A percentile compares a stretch with the other conserved stretches of the same genome.
Conservation (phyloP, 768 basidiomycete genomes). For the Lentinula sp. region DNA sequence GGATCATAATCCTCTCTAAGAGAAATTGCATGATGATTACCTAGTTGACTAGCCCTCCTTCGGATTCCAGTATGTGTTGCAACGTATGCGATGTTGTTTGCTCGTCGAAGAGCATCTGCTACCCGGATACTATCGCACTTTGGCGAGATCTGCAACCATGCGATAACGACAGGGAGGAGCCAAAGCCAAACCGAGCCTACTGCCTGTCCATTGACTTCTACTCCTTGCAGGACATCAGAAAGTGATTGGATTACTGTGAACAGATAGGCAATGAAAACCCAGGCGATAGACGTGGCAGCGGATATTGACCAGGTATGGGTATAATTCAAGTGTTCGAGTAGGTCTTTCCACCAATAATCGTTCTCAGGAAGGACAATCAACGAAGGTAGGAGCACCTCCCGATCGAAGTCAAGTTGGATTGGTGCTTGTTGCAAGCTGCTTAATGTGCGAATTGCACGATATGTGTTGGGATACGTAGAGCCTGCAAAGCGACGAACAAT, state of each 20-base stretch:
- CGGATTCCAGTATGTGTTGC: slow-evolving; percentile 10
- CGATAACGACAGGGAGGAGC: slow-evolving; percentile 33
- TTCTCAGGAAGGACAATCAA: slow-evolving; percentile 36
- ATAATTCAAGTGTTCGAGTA: slow-evolving; percentile 26
- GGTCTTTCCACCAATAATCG: slow-evolving; percentile 33
- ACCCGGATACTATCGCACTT: slow-evolving; percentile 30
- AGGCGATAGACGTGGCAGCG: slow-evolving; percentile 31
- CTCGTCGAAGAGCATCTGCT: slow-evolving; percentile 18
- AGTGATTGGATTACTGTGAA: slow-evolving; percentile 33
- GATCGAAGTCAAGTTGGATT: slow-evolving; percentile 20
- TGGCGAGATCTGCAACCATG: slow-evolving; percentile 35
- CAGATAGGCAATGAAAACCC: slow-evolving; percentile 38
- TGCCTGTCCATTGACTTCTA: slow-evolving; percentile 26
- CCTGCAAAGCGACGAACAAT: slow-evolving; percentile 24
- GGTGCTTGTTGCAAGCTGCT: slow-evolving; percentile 37
- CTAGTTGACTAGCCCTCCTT: slow-evolving; percentile 1
- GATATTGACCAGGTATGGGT: slow-evolving; percentile 34
- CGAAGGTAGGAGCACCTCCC: slow-evolving; percentile 26
- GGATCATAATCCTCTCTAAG: not conserved
- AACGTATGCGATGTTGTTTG: slow-evolving; percentile 21
- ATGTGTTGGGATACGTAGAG: slow-evolving; percentile 23
- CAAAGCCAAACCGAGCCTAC: slow-evolving; percentile 38
- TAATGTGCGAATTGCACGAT: slow-evolving; percentile 26
- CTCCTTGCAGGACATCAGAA: slow-evolving; percentile 2
- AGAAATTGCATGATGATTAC: slow-evolving; percentile 4